Conservation (phyloP, 768 basidiomycete species). For the Sistotremastrum suecicum region DNA sequence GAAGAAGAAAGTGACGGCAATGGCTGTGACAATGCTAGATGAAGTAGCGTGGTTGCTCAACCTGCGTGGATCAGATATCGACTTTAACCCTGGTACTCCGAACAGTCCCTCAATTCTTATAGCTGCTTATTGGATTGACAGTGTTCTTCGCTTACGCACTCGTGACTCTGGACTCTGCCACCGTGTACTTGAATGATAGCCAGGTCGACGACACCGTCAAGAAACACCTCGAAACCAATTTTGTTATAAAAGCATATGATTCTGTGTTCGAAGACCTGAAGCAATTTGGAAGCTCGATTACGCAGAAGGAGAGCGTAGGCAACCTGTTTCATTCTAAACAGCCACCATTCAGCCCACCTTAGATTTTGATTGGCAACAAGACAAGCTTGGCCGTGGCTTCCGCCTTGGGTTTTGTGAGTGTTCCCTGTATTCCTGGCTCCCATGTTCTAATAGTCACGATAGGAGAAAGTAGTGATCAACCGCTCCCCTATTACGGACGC, state of each 20-base stretch:
- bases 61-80: constrained; percentile 83
- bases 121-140: constrained; percentile 10
- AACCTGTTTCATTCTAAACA: background rate
- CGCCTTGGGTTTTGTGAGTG: constrained; percentile 53
- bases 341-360: constrained; percentile 23
- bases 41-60: constrained; percentile 95
- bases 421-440: background rate
- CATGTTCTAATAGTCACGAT: constrained; percentile 1
- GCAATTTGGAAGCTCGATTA: constrained; percentile 25
- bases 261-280: constrained; percentile 51
- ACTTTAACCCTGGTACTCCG: constrained; percentile 56
- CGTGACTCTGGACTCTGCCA: constrained; percentile 41
- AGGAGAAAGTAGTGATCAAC: constrained; percentile 45
- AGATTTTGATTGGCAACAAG: constrained; percentile 63
- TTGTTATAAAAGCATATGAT: constrained; percentile 61
- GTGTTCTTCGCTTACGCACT: constrained; percentile 92
- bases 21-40: constrained; percentile 81
- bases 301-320: constrained; percentile 18
- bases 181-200: constrained; percentile 52
- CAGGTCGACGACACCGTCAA: constrained; percentile 36
- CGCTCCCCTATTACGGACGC: constrained; percentile 67
- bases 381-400: constrained; percentile 73
- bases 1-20: constrained; percentile 34
- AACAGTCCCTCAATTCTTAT: background rate
- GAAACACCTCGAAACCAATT: constrained; percentile 35